Conservation (phyloP, 2,329 filamentous ascomycete species). For the Nannizziopsis arthrosporioides region DNA sequence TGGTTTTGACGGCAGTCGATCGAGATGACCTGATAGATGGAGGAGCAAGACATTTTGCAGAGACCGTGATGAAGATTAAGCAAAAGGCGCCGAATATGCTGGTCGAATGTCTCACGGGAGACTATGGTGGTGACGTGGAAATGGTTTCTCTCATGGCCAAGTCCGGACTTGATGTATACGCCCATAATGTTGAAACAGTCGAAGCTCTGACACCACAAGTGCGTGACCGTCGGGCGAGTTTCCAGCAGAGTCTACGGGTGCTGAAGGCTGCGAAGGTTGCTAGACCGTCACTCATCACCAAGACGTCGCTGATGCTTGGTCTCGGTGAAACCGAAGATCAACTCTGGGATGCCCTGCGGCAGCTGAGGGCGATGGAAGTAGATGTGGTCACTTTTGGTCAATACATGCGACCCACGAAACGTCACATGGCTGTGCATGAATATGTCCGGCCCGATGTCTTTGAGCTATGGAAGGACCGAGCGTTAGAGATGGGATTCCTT, state of each 20-base stretch:
- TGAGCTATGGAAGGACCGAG: slow-evolving; percentile 79
- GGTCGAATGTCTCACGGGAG: slow-evolving; percentile 51
- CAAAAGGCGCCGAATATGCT: slow-evolving; percentile 46
- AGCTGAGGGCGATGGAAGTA: slow-evolving; percentile 67
- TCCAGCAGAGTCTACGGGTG: slow-evolving; percentile 71
- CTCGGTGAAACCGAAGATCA: slow-evolving; percentile 85
- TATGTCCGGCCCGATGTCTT: slow-evolving; percentile 89
- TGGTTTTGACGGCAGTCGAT: slow-evolving; percentile 87
- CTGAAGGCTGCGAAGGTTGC: slow-evolving; percentile 70
- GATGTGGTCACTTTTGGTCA: slow-evolving; percentile 99
- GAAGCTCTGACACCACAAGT: slow-evolving; percentile 84
- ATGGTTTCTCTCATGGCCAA: slow-evolving; percentile 75
- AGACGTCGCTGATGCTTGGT: slow-evolving; percentile 95
- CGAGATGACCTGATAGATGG: slow-evolving; percentile 85
- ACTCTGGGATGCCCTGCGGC: slow-evolving; percentile 64
- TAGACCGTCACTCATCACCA: slow-evolving; percentile 74
- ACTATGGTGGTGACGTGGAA: slow-evolving; percentile 73
- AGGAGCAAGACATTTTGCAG: slow-evolving; percentile 78
- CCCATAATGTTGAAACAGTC: slow-evolving; percentile 93
- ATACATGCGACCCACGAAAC: slow-evolving; percentile 98
- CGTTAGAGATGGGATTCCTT: slow-evolving; percentile 88
- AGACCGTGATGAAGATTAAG: slow-evolving; percentile 92
- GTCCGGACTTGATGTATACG: slow-evolving; percentile 89
- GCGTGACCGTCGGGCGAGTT: slow-evolving; percentile 77
- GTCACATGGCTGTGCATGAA: slow-evolving; percentile 91